These are phyloP conservation scores for Rhinocladiella mackenziei DNA, from an alignment of 2,329 filamentous ascomycete genomes.

Conservation along the genomic window DNA sequence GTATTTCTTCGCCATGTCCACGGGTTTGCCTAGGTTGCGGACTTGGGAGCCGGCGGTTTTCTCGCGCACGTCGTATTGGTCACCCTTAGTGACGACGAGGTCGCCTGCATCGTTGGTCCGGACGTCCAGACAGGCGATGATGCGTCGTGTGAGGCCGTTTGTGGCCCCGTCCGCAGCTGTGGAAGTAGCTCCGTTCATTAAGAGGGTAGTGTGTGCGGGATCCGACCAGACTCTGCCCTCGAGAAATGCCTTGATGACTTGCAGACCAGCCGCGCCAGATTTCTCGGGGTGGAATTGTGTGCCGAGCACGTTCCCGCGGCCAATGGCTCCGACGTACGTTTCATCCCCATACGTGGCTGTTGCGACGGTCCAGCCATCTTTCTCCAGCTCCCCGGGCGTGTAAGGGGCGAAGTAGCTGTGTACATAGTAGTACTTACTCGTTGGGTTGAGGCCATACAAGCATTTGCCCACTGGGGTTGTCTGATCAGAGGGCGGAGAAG, in stretches of 20 bases:
- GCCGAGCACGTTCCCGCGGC: conserved; percentile 77
- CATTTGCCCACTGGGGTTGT: conserved; percentile 37
- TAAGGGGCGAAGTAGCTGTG: conserved; percentile 90
- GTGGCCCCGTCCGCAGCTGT: conserved; percentile 5
- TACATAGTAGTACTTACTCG: conserved; percentile 98
- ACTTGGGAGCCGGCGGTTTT: conserved; percentile 65
- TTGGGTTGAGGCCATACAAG: conserved; percentile 73
- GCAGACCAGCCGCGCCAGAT: conserved; percentile 81
- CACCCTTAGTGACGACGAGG: conserved; percentile 94
- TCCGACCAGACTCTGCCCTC: conserved; percentile 58
- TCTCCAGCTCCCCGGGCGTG: conserved; percentile 66
- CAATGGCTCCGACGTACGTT: conserved; percentile 86
- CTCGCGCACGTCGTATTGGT: conserved; percentile 97
- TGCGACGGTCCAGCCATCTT: conserved; percentile 84
- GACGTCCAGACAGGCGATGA: conserved; percentile 96
- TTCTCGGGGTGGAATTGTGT: conserved; percentile 99
- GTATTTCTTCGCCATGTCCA: conserved; percentile 88
- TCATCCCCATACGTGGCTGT: conserved; percentile 83
- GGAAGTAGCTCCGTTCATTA: background rate
- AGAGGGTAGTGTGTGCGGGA: conserved; percentile 22
- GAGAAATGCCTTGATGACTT: conserved; percentile 80
- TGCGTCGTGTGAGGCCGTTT: conserved; percentile 80
- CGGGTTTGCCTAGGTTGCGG: conserved; percentile 92
- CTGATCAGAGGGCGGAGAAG: background rate
- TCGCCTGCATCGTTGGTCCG: conserved; percentile 91